These are phyloP conservation scores for Fusarium sp. DNA, from an alignment of 2,329 filamentous ascomycete species.

Conservation along the genomic window DNA sequence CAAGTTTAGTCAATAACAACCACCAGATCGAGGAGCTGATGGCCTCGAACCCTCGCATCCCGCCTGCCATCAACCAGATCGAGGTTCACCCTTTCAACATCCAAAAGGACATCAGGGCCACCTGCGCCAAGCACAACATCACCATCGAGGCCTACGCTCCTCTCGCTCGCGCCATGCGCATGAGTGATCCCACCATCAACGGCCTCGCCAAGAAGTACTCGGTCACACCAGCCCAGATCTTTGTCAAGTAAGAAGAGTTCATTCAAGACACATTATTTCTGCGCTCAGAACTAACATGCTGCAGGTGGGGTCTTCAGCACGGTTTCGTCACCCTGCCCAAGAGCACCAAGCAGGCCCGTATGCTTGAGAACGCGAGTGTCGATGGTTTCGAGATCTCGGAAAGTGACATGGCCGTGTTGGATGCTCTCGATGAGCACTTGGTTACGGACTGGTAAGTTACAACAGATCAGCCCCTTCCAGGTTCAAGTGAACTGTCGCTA, in stretches of 20 bases:
- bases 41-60: slow-evolving; percentile 68
- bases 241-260: slow-evolving; percentile 63
- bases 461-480: accelerated
- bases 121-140: slow-evolving; percentile 75
- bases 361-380: slow-evolving; percentile 74
- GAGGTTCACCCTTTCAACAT: slow-evolving; percentile 89
- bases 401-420: slow-evolving; percentile 73
- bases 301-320: slow-evolving; percentile 81
- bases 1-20: accelerated
- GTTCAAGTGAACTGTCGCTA: neutral
- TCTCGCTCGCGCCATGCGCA: slow-evolving; percentile 76
- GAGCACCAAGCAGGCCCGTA: slow-evolving; percentile 71
- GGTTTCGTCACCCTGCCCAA: slow-evolving; percentile 80
- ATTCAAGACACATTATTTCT: neutral
- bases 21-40: slow-evolving; percentile 75
- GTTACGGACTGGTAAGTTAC: slow-evolving; percentile 73
- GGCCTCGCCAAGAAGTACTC: slow-evolving; percentile 74
- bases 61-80: slow-evolving; percentile 82
- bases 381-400: slow-evolving; percentile 69
- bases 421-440: slow-evolving; percentile 76
- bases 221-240: slow-evolving; percentile 78
- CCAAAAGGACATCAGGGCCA: slow-evolving; percentile 72
- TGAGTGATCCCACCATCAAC: slow-evolving; percentile 74
- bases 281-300: neutral
- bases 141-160: slow-evolving; percentile 85